Percentiles rank a stretch among this genome's conserved stretches.
These are phyloP conservation scores for Arabidopsis lyrata DNA, from an alignment of 441 rosid species.

Conservation along the genomic window DNA sequence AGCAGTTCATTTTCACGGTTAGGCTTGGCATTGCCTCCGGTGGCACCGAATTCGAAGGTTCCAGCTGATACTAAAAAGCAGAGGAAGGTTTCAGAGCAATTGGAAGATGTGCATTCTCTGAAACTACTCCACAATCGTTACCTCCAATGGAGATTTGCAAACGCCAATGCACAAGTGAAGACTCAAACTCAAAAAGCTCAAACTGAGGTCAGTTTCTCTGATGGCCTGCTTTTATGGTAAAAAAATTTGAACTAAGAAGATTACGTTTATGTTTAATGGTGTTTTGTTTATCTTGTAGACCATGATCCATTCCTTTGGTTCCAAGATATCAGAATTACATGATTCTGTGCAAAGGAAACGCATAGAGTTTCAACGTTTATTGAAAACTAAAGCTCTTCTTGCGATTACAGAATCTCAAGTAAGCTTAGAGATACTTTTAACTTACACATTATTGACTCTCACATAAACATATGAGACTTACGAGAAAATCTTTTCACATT, in stretches of 20 bases:
- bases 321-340: conserved; percentile 57
- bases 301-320: conserved; percentile 54
- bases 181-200: conserved; percentile 56
- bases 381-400: conserved; percentile 47
- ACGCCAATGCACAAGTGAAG: conserved; percentile 63
- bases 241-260: too few relatives aligned
- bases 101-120: conserved; percentile 65
- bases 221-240: too few relatives aligned
- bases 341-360: conserved; percentile 65
- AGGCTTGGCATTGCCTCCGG: conserved; percentile 60
- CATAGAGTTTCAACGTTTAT: conserved; percentile 55
- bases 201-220: conserved; percentile 50
- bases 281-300: conserved; percentile 49
- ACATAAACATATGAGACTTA: background rate
- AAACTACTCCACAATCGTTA: conserved; percentile 68
- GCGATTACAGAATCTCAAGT: conserved; percentile 67
- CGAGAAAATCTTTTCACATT: background rate
- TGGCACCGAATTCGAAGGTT: conserved; percentile 50
- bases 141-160: conserved; percentile 81
- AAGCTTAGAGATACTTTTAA: conserved; percentile 36
- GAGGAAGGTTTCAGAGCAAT: conserved; percentile 58
- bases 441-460: background rate
- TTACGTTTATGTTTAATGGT: background rate
- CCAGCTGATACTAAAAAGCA: conserved; percentile 48
- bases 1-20: conserved; percentile 34